Conservation (phyloP, 179 eudicot genomes). For the Pouteria campechiana region DNA sequence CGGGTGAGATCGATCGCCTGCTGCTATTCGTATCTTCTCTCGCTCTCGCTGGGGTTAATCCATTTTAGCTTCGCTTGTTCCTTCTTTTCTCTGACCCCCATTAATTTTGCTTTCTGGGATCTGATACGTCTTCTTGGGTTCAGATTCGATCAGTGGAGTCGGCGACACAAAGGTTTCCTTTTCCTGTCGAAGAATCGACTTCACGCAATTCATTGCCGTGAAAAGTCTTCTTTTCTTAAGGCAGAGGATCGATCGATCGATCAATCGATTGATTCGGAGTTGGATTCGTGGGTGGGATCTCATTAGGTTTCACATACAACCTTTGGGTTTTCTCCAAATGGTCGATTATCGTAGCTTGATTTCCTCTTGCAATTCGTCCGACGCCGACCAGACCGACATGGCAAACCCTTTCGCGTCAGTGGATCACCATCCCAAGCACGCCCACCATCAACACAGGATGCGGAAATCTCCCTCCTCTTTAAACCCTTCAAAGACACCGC, state of each 20-base stretch:
- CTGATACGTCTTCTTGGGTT: too few species aligned
- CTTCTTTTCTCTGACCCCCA: too few species aligned
- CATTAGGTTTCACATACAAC: background rate
- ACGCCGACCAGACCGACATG: slow-evolving; percentile 42
- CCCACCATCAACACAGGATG: slow-evolving; percentile 26
- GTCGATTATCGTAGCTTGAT: slow-evolving; percentile 28
- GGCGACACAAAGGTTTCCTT: too few species aligned
- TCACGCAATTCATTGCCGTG: too few species aligned
- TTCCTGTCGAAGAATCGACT: too few species aligned
- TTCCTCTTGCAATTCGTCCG: slow-evolving; percentile 12
- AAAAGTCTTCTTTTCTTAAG: too few species aligned
- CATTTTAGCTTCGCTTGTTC: too few species aligned
- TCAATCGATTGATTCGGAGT: slow-evolving; percentile 3
- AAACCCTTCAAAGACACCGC: slow-evolving; percentile 25
- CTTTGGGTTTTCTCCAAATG: slow-evolving; percentile 41
- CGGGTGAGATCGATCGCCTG: background rate
- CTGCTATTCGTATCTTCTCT: background rate
- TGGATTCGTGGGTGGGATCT: slow-evolving; percentile 7
- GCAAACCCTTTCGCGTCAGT: slow-evolving; percentile 34
- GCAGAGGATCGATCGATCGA: too few species aligned
- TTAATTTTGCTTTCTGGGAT: too few species aligned
- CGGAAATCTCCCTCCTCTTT: slow-evolving; percentile 22
- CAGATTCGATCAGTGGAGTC: too few species aligned
- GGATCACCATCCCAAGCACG: slow-evolving; percentile 35
- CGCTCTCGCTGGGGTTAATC: too few species aligned